Evolutionary conservation across 2,329 filamentous ascomycete genomes (phyloP).

Genomic region (Microcera coccophila): DNA sequence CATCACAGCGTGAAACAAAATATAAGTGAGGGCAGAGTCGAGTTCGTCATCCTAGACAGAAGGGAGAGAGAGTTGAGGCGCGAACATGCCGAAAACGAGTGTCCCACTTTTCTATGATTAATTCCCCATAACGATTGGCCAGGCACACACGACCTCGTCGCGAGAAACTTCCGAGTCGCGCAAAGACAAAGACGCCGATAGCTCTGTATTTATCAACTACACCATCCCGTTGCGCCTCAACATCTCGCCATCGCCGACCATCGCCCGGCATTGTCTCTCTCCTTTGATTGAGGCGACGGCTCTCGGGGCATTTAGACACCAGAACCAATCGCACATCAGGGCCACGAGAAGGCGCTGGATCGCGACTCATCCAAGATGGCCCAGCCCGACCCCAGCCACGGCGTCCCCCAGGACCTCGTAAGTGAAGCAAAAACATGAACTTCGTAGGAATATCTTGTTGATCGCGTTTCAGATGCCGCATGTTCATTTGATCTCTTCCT

Average conservation of each 20-base stretch:
- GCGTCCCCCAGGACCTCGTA: constrained; percentile 42
- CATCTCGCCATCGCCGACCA: constrained; percentile 13
- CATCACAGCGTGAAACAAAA: background rate
- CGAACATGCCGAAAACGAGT: constrained; percentile 2
- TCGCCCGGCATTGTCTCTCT: constrained; percentile 6
- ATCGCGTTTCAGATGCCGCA: constrained; percentile 64
- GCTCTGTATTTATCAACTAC: constrained; percentile 20
- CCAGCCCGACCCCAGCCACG: constrained; percentile 40
- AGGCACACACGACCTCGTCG: constrained; percentile 30
- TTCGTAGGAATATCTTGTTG: constrained; percentile 12
- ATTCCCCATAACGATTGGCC: constrained; percentile 24
- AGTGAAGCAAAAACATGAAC: constrained; percentile 16
- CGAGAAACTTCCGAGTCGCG: constrained; percentile 38
- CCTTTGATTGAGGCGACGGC: background rate
- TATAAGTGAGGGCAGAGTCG: too few relatives aligned
- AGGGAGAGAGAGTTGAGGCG: too few relatives aligned
- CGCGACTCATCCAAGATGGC: constrained; percentile 34
- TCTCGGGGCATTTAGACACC: constrained; percentile 1
- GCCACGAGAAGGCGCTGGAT: constrained; percentile 9
- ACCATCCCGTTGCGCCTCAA: constrained; percentile 21
- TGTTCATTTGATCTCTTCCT: constrained; percentile 82
- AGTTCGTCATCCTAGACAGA: too few relatives aligned
- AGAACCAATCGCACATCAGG: constrained; percentile 17
- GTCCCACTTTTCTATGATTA: constrained; percentile 17
- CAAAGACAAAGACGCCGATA: constrained; percentile 18